These are phyloP conservation scores for Epichloe gansuensis DNA, from an alignment of 2,329 filamentous ascomycete genomes.

Conservation along the genomic window DNA sequence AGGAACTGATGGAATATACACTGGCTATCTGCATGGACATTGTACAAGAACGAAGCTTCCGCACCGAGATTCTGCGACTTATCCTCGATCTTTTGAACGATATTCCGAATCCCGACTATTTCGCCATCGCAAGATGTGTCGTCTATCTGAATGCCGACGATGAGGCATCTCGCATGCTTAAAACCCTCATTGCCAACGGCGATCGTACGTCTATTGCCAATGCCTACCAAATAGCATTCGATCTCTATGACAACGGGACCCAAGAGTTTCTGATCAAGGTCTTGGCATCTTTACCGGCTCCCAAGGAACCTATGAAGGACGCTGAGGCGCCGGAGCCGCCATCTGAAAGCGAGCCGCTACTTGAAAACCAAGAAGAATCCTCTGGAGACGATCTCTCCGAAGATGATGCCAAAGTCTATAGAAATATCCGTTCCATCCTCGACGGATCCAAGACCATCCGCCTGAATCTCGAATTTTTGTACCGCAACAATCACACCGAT, in stretches of 20 bases:
- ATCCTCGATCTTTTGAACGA: conserved; percentile 94
- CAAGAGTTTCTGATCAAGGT: conserved; percentile 93
- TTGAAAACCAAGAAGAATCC: conserved; percentile 37
- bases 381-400: conserved; percentile 43
- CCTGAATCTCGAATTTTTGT: conserved; percentile 91
- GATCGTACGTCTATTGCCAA: conserved; percentile 69
- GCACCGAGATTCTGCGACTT: conserved; percentile 72
- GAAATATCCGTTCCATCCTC: conserved; percentile 56
- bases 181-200: conserved; percentile 66
- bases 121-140: conserved; percentile 94
- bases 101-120: conserved; percentile 88
- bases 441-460: conserved; percentile 89
- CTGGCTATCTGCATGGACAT: conserved; percentile 95
- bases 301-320: conserved; percentile 29
- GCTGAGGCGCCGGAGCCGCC: conserved; percentile 32
- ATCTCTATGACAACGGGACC: conserved; percentile 95
- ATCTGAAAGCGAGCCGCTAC: conserved; percentile 35
- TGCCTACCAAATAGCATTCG: conserved; percentile 96
- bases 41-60: conserved; percentile 81
- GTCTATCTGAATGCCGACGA: conserved; percentile 90
- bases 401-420: conserved; percentile 43
- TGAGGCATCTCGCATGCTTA: conserved; percentile 78
- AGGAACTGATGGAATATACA: conserved; percentile 95
- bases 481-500: conserved; percentile 89
- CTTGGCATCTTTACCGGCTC: conserved; percentile 61